A percentile compares a stretch with the other conserved stretches of the same genome.
Conservation (phyloP, 2,329 filamentous ascomycete genomes). For the Amauroascus verrucosus region DNA sequence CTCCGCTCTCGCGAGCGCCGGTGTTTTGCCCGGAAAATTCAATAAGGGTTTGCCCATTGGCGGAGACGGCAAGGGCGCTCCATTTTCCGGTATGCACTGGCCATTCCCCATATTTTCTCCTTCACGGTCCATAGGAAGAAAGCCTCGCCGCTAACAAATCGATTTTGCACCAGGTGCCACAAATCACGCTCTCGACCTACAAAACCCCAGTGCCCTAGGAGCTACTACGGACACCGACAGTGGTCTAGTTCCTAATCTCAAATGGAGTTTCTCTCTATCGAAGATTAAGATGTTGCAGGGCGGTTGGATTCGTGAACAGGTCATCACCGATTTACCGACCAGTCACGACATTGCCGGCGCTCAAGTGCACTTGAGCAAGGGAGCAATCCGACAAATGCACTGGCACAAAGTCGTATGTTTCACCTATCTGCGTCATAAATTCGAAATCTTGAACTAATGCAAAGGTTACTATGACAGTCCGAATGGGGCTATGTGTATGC, state of each 20-base stretch:
- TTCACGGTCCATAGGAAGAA: background rate
- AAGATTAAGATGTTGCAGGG: slow-evolving; percentile 53
- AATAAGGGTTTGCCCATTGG: slow-evolving; percentile 45
- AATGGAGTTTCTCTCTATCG: slow-evolving; percentile 60
- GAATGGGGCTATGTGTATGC: slow-evolving; percentile 57
- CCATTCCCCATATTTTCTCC: background rate
- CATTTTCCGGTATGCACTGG: slow-evolving; percentile 43
- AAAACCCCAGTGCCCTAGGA: slow-evolving; percentile 55
- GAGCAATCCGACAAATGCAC: slow-evolving; percentile 55
- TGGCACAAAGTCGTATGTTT: slow-evolving; percentile 55
- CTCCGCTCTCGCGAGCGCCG: slow-evolving; percentile 8
- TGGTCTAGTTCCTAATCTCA: slow-evolving; percentile 56
- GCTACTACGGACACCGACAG: slow-evolving; percentile 49
- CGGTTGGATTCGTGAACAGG: slow-evolving; percentile 57
- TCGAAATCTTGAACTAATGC: slow-evolving; percentile 2
- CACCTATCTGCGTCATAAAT: background rate
- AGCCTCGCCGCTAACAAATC: slow-evolving; percentile 5
- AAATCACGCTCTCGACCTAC: slow-evolving; percentile 49
- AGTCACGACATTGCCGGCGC: slow-evolving; percentile 58
- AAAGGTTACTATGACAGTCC: slow-evolving; percentile 34
- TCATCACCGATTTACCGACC: slow-evolving; percentile 54
- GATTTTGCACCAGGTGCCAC: slow-evolving; percentile 46
- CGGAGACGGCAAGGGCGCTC: slow-evolving; percentile 48
- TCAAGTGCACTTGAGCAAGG: slow-evolving; percentile 58
- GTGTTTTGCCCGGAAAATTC: slow-evolving; percentile 27